Conservation (phyloP, 192 early-diverging fungal species). For the Phycomyces nitens region DNA sequence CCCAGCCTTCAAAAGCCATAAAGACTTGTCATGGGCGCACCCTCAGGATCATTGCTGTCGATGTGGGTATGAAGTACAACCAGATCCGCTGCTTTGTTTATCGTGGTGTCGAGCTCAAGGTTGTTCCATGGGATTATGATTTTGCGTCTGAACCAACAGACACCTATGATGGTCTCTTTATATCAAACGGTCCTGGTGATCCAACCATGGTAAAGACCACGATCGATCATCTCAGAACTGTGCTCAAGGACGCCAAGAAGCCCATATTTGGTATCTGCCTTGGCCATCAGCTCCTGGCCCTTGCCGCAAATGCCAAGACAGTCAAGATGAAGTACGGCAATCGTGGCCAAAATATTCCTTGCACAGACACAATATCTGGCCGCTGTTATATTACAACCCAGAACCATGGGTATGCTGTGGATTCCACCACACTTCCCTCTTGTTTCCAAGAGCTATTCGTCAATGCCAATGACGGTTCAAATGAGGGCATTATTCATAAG, state of each 20-base stretch:
- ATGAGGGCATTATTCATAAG: conserved; percentile 96
- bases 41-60: conserved; percentile 86
- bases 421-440: conserved; percentile 66
- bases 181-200: conserved; percentile 97
- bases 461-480: conserved; percentile 98
- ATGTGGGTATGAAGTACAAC: conserved; percentile 99
- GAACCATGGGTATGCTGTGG: conserved; percentile 98
- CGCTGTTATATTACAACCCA: conserved; percentile 99
- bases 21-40: conserved; percentile 62
- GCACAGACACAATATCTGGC: conserved; percentile 91
- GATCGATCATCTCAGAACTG: conserved; percentile 68
- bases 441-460: conserved; percentile 89
- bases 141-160: conserved; percentile 61
- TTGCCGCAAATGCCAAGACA: conserved; percentile 90
- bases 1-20: conserved; percentile 52
- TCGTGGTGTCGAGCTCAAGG: conserved; percentile 88
- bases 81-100: conserved; percentile 97
- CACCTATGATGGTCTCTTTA: conserved; percentile 86
- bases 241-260: conserved; percentile 66
- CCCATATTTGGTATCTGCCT: conserved; percentile 99
- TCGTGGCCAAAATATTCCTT: conserved; percentile 99
- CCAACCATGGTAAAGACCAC: conserved; percentile 80
- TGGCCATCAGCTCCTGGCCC: conserved; percentile 94
- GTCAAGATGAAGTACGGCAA: conserved; percentile 98
- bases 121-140: conserved; percentile 97